Evolutionary conservation across 345 rosid genomes (phyloP).

Genomic region (Noccaea caerulescens): DNA sequence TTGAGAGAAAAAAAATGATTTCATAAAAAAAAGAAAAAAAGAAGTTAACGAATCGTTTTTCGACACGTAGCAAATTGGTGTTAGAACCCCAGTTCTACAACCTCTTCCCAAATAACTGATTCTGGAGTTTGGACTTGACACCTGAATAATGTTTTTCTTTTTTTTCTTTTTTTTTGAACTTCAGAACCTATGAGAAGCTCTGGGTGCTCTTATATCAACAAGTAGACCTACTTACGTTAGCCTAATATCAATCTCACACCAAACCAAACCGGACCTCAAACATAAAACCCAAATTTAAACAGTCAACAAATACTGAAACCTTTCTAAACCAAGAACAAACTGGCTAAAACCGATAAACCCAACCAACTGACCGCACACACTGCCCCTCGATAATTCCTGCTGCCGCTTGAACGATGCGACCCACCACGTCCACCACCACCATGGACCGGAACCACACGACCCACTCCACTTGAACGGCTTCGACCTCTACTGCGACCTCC

Average conservation of each 20-base stretch:
- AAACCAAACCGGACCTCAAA: neutral
- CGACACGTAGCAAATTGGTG: no score
- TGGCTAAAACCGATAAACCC: slow-evolving; percentile 12
- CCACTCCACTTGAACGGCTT: neutral
- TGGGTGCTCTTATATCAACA: no score
- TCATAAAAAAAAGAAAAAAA: no score
- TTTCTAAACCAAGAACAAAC: slow-evolving; percentile 29
- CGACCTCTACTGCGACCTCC: neutral
- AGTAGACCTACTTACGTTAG: no score
- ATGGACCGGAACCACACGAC: neutral
- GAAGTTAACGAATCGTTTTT: no score
- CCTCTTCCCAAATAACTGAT: no score
- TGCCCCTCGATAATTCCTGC: neutral
- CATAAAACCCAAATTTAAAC: neutral
- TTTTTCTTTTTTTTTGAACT: no score
- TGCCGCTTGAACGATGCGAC: slow-evolving; percentile 26
- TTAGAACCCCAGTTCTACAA: no score
- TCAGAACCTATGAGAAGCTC: no score
- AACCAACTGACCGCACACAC: slow-evolving; percentile 21
- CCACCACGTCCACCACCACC: neutral
- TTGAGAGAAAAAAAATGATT: no score
- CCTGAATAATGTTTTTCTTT: no score
- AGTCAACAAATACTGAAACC: neutral
- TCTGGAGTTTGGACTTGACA: no score
- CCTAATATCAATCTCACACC: slow-evolving; percentile 10